phyloP scores from a whole-genome alignment of 495 filamentous ascomycete genomes.

The Penicillium riverlandense region DNA sequence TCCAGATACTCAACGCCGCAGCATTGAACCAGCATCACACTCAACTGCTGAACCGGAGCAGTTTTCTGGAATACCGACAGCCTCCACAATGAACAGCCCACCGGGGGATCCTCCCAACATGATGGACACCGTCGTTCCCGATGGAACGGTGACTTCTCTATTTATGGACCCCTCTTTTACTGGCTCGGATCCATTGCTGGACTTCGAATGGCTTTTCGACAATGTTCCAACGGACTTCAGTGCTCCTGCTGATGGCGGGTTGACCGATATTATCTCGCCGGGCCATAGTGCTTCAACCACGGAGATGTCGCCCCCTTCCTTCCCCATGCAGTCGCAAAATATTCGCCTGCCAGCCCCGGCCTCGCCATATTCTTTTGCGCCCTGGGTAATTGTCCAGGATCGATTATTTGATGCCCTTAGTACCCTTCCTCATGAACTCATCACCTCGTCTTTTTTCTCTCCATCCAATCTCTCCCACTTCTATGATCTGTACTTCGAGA shows the following conservation, averaged over 20 bases:
- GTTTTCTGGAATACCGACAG: too few relatives aligned
- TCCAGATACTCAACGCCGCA: too few relatives aligned
- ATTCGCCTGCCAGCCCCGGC: constrained; percentile 1
- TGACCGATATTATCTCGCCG: constrained; percentile 2
- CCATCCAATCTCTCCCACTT: constrained; percentile 1
- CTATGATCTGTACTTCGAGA: constrained; percentile 7
- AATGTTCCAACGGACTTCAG: constrained; percentile 5
- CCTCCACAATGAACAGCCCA: too few relatives aligned
- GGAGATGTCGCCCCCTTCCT: constrained; percentile 6
- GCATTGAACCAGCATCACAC: too few relatives aligned
- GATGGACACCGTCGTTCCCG: neutral
- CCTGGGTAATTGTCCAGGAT: neutral
- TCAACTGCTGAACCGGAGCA: too few relatives aligned
- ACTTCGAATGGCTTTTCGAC: constrained; percentile 12
- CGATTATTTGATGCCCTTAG: neutral
- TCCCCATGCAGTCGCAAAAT: neutral
- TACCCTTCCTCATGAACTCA: neutral
- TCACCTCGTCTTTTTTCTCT: neutral
- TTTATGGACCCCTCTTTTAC: constrained; percentile 8
- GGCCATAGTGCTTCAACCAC: neutral
- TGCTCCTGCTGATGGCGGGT: neutral
- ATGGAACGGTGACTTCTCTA: constrained; percentile 6
- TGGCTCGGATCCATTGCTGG: constrained; percentile 5
- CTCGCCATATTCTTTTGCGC: neutral
- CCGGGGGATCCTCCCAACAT: too few relatives aligned